Base-by-base conservation (phyloP, 306 rosid genomes). In the Cajanus cajan region DNA sequence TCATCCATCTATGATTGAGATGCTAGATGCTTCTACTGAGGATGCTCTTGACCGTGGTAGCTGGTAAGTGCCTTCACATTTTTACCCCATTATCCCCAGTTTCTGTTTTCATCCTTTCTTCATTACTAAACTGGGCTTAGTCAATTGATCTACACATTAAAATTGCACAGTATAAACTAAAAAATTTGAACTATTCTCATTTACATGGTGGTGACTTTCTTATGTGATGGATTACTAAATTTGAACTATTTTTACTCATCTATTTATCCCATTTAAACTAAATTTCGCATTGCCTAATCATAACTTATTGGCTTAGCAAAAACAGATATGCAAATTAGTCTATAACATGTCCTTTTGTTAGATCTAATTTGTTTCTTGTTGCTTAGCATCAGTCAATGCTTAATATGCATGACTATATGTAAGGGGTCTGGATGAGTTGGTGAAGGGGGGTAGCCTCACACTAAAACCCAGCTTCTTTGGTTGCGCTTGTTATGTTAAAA, bases 11-110 rank as follows among this genome's bases (percentile, higher is more conserved):
- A 80, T 96, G 85, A 83, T 93, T 57, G 99, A 96, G 75, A 96
- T 96, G 96, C 83, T 96, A 85, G 99, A 96, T 91, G 87, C 96
- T 87, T 86, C 98, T 43, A 80, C 83, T 19, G 98, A 96, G 84
- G 99, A 96, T 88, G 88, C 97, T 73, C 71, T 96, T 14, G 99
- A 96, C 70, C 88, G 86, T 67, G 90, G 94, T 76, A 89, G 96
- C 88, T 96, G 99, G 99, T 92, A 87, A 88, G 93, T 19, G 55
- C 59, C 57, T 57, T 77, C 44, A 54, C 76, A 33, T 73, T 59
- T 66, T 31, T 45, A 36, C 11, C 68, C 63, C 18, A 21, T 41
- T 48, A 28, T 34, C 24, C 18, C 16, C 51, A 9, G 41, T 76
- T 78, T 79, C 78, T 41, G 21, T 77, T 52, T 57, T 71, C 34